Evolutionary conservation across 2,329 filamentous ascomycete genomes (phyloP).

Genomic region (Fusarium falciforme): DNA sequence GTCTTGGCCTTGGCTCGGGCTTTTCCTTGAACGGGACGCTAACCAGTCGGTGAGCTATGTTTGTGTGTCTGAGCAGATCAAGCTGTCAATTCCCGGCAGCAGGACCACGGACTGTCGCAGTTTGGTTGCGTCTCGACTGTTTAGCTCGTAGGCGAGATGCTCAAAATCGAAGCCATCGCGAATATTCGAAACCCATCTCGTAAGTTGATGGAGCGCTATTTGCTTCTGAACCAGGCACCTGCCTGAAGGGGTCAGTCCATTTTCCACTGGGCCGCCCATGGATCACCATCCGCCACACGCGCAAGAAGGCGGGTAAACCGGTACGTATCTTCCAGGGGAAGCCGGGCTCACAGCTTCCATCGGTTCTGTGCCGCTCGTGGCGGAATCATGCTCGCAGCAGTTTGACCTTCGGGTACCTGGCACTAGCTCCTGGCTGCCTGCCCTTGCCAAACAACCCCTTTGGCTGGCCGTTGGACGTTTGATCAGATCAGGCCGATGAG

Average conservation of each 20-base stretch:
- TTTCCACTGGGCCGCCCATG: neutral
- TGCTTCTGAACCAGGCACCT: neutral
- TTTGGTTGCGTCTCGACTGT: neutral
- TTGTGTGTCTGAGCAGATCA: neutral
- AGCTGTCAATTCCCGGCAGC: neutral
- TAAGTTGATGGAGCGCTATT: constrained; percentile 4
- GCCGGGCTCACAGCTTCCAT: constrained; percentile 16
- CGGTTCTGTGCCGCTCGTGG: neutral
- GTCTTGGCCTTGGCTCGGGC: constrained; percentile 13
- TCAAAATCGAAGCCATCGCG: neutral
- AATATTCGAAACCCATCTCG: constrained; percentile 11
- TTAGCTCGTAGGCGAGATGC: neutral
- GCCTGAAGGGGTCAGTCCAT: constrained; percentile 4
- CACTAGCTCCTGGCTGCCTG: constrained; percentile 20
- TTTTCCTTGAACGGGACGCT: neutral
- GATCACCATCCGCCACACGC: neutral
- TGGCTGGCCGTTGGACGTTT: constrained; percentile 21
- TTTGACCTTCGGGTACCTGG: constrained; percentile 37
- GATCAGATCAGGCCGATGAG: neutral
- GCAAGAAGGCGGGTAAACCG: neutral
- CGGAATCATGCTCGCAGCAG: constrained; percentile 15
- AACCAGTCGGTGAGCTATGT: constrained; percentile 6
- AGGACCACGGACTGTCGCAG: neutral
- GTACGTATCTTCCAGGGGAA: constrained; percentile 16
- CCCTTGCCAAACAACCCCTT: constrained; percentile 17